A percentile compares a stretch with the other conserved stretches of the same genome.
phyloP scores from a whole-genome alignment of 352 stramenopile species.

The Plasmopara viticola region DNA sequence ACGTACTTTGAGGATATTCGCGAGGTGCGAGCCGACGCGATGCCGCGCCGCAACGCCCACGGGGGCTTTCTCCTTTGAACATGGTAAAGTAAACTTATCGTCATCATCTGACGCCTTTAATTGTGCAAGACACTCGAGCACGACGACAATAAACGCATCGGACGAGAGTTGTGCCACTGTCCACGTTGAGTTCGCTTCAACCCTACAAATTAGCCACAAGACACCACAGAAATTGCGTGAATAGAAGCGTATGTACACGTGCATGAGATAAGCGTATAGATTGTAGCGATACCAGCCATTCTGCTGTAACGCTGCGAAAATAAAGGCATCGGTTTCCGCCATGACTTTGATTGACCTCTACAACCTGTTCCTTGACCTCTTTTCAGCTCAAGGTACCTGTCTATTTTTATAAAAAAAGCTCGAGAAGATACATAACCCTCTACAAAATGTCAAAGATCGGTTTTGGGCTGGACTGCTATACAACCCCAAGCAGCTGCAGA shows the following conservation, averaged over 20 bases:
- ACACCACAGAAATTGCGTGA: not conserved
- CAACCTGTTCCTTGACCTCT: not conserved
- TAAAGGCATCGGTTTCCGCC: constrained; percentile 40
- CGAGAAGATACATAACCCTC: no score
- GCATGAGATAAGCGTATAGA: not conserved
- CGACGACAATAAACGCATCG: constrained; percentile 38
- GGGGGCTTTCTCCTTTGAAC: constrained; percentile 14
- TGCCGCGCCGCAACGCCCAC: constrained; percentile 66
- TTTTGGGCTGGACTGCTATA: no score
- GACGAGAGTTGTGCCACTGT: constrained; percentile 33
- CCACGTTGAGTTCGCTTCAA: constrained; percentile 13
- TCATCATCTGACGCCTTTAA: constrained; percentile 25
- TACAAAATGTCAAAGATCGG: no score
- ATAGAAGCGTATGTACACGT: not conserved
- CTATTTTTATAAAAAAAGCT: constrained; percentile 7
- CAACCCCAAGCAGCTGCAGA: no score
- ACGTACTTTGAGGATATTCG: constrained; percentile 65
- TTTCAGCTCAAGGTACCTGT: not conserved
- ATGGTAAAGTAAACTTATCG: constrained; percentile 24
- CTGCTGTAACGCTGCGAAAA: constrained; percentile 45
- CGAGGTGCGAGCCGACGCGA: constrained; percentile 64
- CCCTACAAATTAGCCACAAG: constrained; percentile 9
- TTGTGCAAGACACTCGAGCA: constrained; percentile 36
- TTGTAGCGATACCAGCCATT: constrained; percentile 29
- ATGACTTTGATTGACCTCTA: constrained; percentile 13